Evolutionary conservation across 2,329 filamentous ascomycete genomes (phyloP), one percentile per base, ranked within the genome.

Genomic region (Hypoxylon sp.): DNA sequence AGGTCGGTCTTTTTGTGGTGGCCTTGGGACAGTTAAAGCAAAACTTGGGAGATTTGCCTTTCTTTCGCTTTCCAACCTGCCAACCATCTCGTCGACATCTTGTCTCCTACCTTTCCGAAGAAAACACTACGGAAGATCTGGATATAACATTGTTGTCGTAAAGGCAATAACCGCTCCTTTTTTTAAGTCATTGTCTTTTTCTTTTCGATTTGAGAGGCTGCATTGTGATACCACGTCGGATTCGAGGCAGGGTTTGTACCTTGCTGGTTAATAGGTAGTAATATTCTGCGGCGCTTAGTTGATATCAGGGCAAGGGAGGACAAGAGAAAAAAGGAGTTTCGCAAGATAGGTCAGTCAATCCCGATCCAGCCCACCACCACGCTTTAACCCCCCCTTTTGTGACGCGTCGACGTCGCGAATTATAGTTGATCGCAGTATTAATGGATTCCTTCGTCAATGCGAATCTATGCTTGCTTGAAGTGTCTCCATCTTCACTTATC

Each of bases 381-480:
- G 54, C 62, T 70, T 51, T 22, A 61, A 68, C 73, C 72, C 74
- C 71, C 74, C 68, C 67, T 73, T 75, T 73, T 74, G 73, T 77
- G 75, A 78, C 76, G 73, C 75, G 76, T 77, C 74, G 71, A 58
- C 59, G 68, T 24, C 54, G 61, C 72, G 68, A 69, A 74, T 74
- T 66, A 73, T 69, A 72, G 68, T 66, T 73, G 52, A 59, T 61
- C 60, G 53, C 47, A 59, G 51, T 71, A 70, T 70, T 68, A 65
- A 56, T 67, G 48, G 63, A 57, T 60, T 62, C 35, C 53, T 63
- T 65, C 46, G 58, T 75, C 67, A 64, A 75, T 76, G 70, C 68
- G 67, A 61, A 67, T 58, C 46, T 59, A 72, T 65, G 54, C 39
- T 58, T 65, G 54, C 39, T 58, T 51, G 39, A 56, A 65, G 48